A percentile compares a stretch with the other conserved stretches of the same genome.
phyloP scores from a whole-genome alignment of 495 filamentous ascomycete genomes.

The Neurospora africana region DNA sequence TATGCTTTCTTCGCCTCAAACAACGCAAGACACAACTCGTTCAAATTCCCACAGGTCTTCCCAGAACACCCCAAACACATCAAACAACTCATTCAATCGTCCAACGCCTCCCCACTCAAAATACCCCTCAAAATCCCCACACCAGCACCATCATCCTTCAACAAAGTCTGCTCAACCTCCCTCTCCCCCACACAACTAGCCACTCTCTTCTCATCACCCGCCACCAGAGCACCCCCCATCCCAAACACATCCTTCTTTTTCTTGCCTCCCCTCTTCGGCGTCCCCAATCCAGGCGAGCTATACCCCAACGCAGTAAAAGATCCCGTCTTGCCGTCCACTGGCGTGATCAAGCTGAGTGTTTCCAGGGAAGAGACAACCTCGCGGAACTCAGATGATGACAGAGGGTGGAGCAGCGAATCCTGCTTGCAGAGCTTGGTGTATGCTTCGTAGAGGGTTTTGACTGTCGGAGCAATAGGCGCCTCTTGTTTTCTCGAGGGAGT shows the following conservation, averaged over 20 bases:
- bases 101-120: constrained; percentile 40
- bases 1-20: neutral
- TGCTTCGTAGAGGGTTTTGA: constrained; percentile 66
- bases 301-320: constrained; percentile 43
- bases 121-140: constrained; percentile 44
- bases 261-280: constrained; percentile 26
- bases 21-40: neutral
- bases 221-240: constrained; percentile 23
- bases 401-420: constrained; percentile 74
- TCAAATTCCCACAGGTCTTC: neutral
- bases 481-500: constrained; percentile 20
- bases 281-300: constrained; percentile 44
- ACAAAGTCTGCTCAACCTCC: constrained; percentile 59
- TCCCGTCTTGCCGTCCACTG: constrained; percentile 61
- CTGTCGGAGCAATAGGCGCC: constrained; percentile 66
- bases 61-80: neutral
- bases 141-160: constrained; percentile 47
- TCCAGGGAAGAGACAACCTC: constrained; percentile 88
- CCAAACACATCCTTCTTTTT: constrained; percentile 24
- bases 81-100: constrained; percentile 15
- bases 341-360: constrained; percentile 68
- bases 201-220: constrained; percentile 56
- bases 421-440: constrained; percentile 72
- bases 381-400: constrained; percentile 82
- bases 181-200: constrained; percentile 67